Base-by-base conservation (phyloP, 106 monocot species). In the Platanthera zijinensis region DNA sequence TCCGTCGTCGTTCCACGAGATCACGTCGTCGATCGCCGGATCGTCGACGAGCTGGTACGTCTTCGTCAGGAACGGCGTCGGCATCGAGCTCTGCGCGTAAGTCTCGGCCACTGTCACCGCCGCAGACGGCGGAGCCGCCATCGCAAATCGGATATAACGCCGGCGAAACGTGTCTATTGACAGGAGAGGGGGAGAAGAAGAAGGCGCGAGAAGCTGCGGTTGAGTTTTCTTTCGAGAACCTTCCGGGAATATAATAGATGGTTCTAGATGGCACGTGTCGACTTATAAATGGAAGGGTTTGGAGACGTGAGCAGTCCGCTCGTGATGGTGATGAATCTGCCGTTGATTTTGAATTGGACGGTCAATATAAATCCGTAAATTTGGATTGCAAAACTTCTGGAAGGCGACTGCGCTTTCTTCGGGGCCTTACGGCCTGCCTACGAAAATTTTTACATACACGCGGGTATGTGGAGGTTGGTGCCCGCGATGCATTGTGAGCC, bases 21-120 rank as follows among this genome's bases (percentile, higher is more conserved):
- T 80, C 51, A 80, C 80, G 46, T 80, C 80, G 52, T 80, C 72
- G 0, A 64, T 51, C 11, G 64, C 53, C 17, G 64, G 74, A 52
- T 80, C 80, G 63, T 74, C 80, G 9, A 80, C 80, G 19, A 80
- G 21, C 52, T 74, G 74, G 74, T 80, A 74, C 30, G 80, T 80
- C 66, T 80, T 80, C 74, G 74, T 66, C 66, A 80, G 51, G 52
- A 80, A 80, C 52, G 80, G 80, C 68, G 80, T 74, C 45, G 80
- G 80, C 74, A 46, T 39, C 1, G 63, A 32, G 52, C 64, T 50
- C 80, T 50, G 74, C 1, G 12, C 80, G 7, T 17, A 51, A 46
- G 19, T 21, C 0, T 7, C 80, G 3, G 39, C 10, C 64, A 52
- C 74, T 64, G 45, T 19, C 52, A 4, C 3, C 32, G 30, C n/a